Conservation (phyloP, 495 filamentous ascomycete genomes). For the Aspergillus nidulans region DNA sequence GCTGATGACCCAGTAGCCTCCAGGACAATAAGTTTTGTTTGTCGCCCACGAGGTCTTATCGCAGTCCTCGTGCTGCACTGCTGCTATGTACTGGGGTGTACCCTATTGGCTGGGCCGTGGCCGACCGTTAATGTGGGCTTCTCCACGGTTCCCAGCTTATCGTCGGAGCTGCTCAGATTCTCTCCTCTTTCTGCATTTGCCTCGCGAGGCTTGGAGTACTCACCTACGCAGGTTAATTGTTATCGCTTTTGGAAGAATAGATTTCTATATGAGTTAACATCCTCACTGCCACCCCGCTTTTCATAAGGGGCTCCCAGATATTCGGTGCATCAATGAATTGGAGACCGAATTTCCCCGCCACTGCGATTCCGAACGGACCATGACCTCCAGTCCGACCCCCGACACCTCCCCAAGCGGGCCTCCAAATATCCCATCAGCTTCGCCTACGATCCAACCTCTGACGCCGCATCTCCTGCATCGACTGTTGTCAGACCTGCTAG, state of each 20-base stretch:
- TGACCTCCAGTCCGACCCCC: constrained; percentile 18
- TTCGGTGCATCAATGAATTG: constrained; percentile 13
- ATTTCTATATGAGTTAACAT: not conserved
- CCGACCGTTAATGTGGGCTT: constrained; percentile 8
- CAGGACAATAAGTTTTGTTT: not conserved
- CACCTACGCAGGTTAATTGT: not conserved
- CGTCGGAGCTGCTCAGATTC: not conserved
- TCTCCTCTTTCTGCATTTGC: not conserved
- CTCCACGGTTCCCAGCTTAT: constrained; percentile 6
- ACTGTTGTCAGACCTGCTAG: constrained; percentile 2
- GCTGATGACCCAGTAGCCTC: not conserved
- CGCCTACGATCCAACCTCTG: not conserved
- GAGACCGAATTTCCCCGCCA: constrained; percentile 19
- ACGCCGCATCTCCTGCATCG: constrained; percentile 2
- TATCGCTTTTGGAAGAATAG: not conserved
- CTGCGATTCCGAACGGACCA: constrained; percentile 19
- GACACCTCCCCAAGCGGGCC: constrained; percentile 13
- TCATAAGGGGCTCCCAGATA: constrained; percentile 8
- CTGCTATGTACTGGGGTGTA: not conserved
- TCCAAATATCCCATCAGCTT: constrained; percentile 8
- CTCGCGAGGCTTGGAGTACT: constrained; percentile 2
- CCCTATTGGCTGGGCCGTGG: constrained; percentile 2
- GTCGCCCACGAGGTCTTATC: not conserved
- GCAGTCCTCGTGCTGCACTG: not conserved
- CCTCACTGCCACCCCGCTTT: not conserved